Percentiles rank a stretch among this genome's conserved stretches.
Evolutionary conservation across 176 grass and related monocot genomes (phyloP).

Genomic region (Areca catechu): DNA sequence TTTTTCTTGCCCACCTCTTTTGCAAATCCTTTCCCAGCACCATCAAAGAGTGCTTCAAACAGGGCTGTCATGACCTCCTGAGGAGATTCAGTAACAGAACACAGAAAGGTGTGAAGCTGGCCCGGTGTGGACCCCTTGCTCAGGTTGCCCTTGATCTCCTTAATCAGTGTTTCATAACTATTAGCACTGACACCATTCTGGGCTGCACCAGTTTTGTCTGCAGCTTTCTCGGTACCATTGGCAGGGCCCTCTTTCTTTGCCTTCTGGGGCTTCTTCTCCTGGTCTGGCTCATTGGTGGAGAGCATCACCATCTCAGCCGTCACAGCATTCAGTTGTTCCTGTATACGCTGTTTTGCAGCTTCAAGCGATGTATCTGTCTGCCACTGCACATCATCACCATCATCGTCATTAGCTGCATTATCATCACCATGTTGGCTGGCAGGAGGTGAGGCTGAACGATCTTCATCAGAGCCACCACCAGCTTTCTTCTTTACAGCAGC

Average conservation of each 20-base stretch:
- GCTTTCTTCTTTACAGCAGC: constrained; percentile 28
- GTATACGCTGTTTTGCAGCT: constrained; percentile 64
- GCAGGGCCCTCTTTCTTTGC: constrained; percentile 2
- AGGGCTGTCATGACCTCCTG: constrained; percentile 58
- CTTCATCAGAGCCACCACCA: constrained; percentile 46
- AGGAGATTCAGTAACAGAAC: constrained; percentile 18
- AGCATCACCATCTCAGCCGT: constrained; percentile 91
- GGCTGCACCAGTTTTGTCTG: not conserved
- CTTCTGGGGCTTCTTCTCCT: constrained; percentile 27
- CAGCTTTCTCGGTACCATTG: constrained; percentile 9
- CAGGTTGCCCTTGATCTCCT: constrained; percentile 43
- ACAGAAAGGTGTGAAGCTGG: constrained; percentile 40
- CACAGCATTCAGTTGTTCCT: constrained; percentile 65
- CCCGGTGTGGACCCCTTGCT: constrained; percentile 27
- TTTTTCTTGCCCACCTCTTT: constrained; percentile 72
- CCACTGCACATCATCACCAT: constrained; percentile 60
- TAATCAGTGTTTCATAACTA: constrained; percentile 14
- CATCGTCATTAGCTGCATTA: constrained; percentile 31
- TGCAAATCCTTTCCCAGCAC: constrained; percentile 51
- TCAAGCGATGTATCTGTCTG: constrained; percentile 66
- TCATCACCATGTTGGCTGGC: constrained; percentile 32
- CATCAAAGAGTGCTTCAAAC: constrained; percentile 50
- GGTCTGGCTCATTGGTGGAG: constrained; percentile 31
- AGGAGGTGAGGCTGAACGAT: constrained; percentile 44
- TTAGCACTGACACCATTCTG: constrained; percentile 4